Conservation (phyloP, 805 yeast genomes). For the Myxozyma udenii region DNA sequence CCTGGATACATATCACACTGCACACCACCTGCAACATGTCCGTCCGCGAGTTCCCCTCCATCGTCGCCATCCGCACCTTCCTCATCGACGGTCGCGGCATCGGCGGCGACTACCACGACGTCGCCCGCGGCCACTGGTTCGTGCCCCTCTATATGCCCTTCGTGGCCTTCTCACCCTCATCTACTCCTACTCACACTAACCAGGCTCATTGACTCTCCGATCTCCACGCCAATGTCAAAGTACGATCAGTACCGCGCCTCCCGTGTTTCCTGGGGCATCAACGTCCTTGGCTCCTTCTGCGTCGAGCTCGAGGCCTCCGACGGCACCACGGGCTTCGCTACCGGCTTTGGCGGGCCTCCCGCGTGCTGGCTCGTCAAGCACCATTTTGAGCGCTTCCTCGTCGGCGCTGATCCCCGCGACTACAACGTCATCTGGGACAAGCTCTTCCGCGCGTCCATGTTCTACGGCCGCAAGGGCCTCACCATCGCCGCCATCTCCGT, state of each 20-base stretch:
- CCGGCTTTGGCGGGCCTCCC: slow-evolving; percentile 53
- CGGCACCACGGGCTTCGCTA: slow-evolving; percentile 51
- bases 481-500: slow-evolving; percentile 49
- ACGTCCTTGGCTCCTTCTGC: slow-evolving; percentile 51
- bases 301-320: slow-evolving; percentile 49
- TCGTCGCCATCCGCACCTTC: slow-evolving; percentile 45
- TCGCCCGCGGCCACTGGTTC: slow-evolving; percentile 48
- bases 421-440: slow-evolving; percentile 49
- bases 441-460: slow-evolving; percentile 50
- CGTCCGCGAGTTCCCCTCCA: slow-evolving; percentile 42
- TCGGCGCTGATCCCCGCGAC: slow-evolving; percentile 50
- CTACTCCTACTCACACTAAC: neutral
- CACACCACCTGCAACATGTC: no score
- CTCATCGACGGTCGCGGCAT: slow-evolving; percentile 46
- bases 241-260: slow-evolving; percentile 47
- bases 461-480: slow-evolving; percentile 51
- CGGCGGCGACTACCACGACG: slow-evolving; percentile 54
- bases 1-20: no score
- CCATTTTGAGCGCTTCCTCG: slow-evolving; percentile 48
- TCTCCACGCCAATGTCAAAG: slow-evolving; percentile 52
- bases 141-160: neutral
- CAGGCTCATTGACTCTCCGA: slow-evolving; percentile 44
- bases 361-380: slow-evolving; percentile 49
- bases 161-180: neutral
- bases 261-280: slow-evolving; percentile 51